Conservation (phyloP, 202 grass and related monocot species). For the Alloteropsis angusta region DNA sequence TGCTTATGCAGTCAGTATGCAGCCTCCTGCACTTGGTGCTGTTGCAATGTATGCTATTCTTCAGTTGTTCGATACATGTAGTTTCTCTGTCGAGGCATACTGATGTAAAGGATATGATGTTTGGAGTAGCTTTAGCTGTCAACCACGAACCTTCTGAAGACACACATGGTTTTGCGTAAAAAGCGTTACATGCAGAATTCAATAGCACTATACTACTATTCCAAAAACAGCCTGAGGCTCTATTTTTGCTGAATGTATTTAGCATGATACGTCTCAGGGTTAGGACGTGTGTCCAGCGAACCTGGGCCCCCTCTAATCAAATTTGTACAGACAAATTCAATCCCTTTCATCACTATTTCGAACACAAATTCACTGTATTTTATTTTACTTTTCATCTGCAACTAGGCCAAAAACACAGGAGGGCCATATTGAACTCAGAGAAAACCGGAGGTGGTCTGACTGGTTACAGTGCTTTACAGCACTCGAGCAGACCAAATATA, state of each 20-base stretch:
- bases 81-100: background rate
- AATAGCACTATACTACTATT: too few species aligned
- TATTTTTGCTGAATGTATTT: too few species aligned
- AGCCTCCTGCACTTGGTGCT: background rate
- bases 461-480: background rate
- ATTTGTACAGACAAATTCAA: background rate
- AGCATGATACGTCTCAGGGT: too few species aligned
- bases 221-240: too few species aligned
- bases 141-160: background rate
- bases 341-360: background rate
- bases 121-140: background rate
- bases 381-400: background rate
- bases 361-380: background rate
- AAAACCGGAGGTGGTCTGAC: background rate
- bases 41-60: background rate
- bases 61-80: background rate
- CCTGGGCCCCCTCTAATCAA: too few species aligned
- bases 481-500: background rate
- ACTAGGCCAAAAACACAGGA: background rate
- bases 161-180: background rate
- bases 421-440: background rate
- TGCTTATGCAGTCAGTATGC: background rate
- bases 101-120: background rate
- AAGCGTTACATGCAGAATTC: too few species aligned
- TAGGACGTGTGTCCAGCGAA: too few species aligned